phyloP scores from a whole-genome alignment of 306 rosid genomes.

The Calophaca sinica region DNA sequence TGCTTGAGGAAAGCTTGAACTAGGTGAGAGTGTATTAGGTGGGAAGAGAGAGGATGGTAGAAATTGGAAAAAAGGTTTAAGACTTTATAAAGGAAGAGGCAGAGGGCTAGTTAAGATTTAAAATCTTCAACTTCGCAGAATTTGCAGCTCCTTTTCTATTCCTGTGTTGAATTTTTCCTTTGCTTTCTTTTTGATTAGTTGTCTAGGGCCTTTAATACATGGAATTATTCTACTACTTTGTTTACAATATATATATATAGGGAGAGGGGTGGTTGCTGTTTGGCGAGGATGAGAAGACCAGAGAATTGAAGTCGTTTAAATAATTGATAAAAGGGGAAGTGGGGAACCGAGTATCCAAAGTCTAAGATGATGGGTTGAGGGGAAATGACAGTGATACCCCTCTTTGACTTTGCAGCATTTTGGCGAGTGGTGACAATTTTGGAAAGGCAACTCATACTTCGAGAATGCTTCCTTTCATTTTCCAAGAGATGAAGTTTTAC shows the following conservation, averaged over 20 bases:
- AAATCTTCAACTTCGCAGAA: constrained; percentile 40
- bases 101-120: constrained; percentile 35
- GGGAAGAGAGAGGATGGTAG: constrained; percentile 10
- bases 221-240: constrained; percentile 1
- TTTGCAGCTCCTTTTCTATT: constrained; percentile 38
- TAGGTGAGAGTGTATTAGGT: background rate
- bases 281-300: constrained; percentile 33
- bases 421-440: constrained; percentile 26
- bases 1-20: constrained; percentile 5
- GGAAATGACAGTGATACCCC: constrained; percentile 61
- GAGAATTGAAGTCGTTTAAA: background rate
- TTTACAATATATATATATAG: constrained; percentile 16
- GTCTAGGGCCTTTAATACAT: constrained; percentile 35
- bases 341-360: constrained; percentile 49
- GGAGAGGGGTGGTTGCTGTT: constrained; percentile 46
- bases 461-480: constrained; percentile 30
- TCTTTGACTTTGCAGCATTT: constrained; percentile 51
- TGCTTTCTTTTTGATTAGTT: background rate
- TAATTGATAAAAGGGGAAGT: constrained; percentile 32
- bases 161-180: constrained; percentile 47
- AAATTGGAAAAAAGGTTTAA: constrained; percentile 30
- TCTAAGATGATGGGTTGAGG: constrained; percentile 45
- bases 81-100: constrained; percentile 33
- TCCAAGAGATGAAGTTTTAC: too few species aligned
- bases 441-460: constrained; percentile 23